phyloP scores from a whole-genome alignment of 495 filamentous ascomycete genomes.

The Penicillium canariense region DNA sequence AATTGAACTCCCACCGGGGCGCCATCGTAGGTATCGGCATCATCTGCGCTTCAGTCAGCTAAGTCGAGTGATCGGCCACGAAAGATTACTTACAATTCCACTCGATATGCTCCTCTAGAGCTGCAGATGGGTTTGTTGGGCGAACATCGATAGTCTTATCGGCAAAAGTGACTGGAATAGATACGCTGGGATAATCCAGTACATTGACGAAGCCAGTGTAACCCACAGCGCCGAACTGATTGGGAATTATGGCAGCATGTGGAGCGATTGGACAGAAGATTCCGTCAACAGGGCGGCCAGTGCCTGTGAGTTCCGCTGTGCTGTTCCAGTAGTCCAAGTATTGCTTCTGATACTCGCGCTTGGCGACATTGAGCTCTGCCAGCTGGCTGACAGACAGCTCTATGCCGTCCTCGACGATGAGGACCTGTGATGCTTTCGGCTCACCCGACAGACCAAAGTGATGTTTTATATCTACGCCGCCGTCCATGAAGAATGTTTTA shows the following conservation, averaged over 20 bases:
- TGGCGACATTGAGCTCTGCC: slow-evolving; percentile 53
- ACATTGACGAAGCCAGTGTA: slow-evolving; percentile 55
- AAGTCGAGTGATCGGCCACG: not conserved
- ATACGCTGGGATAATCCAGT: slow-evolving; percentile 56
- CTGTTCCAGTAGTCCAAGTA: slow-evolving; percentile 72
- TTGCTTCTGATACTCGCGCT: slow-evolving; percentile 58
- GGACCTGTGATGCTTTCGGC: slow-evolving; percentile 39
- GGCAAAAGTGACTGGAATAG: slow-evolving; percentile 57
- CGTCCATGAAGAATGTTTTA: slow-evolving; percentile 40
- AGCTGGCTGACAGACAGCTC: slow-evolving; percentile 47
- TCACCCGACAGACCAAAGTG: slow-evolving; percentile 59
- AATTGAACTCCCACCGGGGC: slow-evolving; percentile 55
- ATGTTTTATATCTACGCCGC: slow-evolving; percentile 49
- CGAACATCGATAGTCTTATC: slow-evolving; percentile 53
- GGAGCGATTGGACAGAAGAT: slow-evolving; percentile 47
- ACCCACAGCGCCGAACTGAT: slow-evolving; percentile 47
- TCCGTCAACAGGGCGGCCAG: slow-evolving; percentile 56
- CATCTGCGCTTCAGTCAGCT: slow-evolving; percentile 36
- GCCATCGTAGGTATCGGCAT: slow-evolving; percentile 52
- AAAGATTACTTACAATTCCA: slow-evolving; percentile 50
- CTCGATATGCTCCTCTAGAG: slow-evolving; percentile 40
- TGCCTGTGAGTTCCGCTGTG: slow-evolving; percentile 51
- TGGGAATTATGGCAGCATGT: slow-evolving; percentile 48
- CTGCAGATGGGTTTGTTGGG: slow-evolving; percentile 32
- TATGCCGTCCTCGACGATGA: slow-evolving; percentile 16